phyloP scores from a whole-genome alignment of 1,284 basidiomycete species.

The Naganishia cerealis region DNA sequence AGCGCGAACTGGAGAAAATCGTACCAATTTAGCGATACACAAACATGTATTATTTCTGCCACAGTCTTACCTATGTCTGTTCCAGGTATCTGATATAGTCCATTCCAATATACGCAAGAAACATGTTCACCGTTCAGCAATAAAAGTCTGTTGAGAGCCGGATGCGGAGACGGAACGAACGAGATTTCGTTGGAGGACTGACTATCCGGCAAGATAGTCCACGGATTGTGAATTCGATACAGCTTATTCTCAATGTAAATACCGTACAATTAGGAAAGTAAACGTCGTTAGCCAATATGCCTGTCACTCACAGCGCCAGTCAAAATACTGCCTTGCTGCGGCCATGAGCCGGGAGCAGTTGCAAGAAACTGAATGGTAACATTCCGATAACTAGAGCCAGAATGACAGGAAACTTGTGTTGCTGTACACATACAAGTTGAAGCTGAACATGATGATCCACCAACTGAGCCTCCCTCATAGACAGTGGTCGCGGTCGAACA shows the following conservation, averaged over 20 bases:
- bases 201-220: slow-evolving; percentile 45
- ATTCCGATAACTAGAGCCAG: neutral
- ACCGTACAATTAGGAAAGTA: slow-evolving; percentile 43
- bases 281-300: slow-evolving; percentile 57
- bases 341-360: slow-evolving; percentile 61
- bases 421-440: slow-evolving; percentile 53
- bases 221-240: slow-evolving; percentile 34
- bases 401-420: too few species aligned
- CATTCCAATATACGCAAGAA: slow-evolving; percentile 83
- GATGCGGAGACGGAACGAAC: slow-evolving; percentile 53
- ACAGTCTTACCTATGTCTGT: slow-evolving; percentile 59
- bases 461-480: slow-evolving; percentile 41
- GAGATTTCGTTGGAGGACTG: slow-evolving; percentile 48
- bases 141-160: slow-evolving; percentile 75
- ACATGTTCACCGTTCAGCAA: slow-evolving; percentile 82
- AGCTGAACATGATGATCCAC: slow-evolving; percentile 48
- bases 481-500: slow-evolving; percentile 40
- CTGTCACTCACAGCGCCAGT: slow-evolving; percentile 37
- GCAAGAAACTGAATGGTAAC: slow-evolving; percentile 66
- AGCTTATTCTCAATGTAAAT: slow-evolving; percentile 39
- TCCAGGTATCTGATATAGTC: slow-evolving; percentile 85
- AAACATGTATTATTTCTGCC: neutral
- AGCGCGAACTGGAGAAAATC: slow-evolving; percentile 64
- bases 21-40: neutral
- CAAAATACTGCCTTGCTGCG: slow-evolving; percentile 33